Evolutionary conservation across 352 stramenopile species (phyloP), one percentile per base, ranked within the genome.

Genomic region (Globisporangium carolinianum): DNA sequence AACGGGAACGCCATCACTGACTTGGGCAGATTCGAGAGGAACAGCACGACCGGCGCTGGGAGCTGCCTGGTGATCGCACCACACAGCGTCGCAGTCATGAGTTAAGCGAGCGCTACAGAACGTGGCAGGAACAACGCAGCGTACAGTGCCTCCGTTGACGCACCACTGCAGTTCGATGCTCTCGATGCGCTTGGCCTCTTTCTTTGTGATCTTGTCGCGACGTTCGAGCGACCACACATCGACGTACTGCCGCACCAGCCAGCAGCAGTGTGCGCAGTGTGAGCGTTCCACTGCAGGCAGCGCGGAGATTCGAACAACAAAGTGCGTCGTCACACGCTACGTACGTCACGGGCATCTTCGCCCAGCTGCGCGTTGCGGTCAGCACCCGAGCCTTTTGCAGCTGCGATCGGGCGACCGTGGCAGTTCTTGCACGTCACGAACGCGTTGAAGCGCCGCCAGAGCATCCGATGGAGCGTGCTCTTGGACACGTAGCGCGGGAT

Each of bases 371-470:
- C 47, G 15, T 42, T 39, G 8, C 24, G 24, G 24, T 32, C 24
- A 32, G 24, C 24, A 32, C 11, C 53, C 8, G 11, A 41, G 32
- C 45, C 51, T 55, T 41, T 49, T 12, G 14, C 61, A 47, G 57
- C 72, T 43, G 66, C 52, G 24, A 87, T 61, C 0, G 79, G 79
- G 18, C 73, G 63, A 10, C 81, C 81, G 36, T 67, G 72, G 39
- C 81, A 91, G 57, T 88, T 88, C 36, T 81, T 85, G 62, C 81
- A 91, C 6, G 59, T 61, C 10, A 85, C 76, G 59, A 83, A 91
- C 5, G 79, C 81, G 43, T 83, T 77, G 64, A 91, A 89, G 6
- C 81, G 68, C 5, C 79, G 68, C 81, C 79, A 91, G 38, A 81
- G 73, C 57, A 82, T 73, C 6, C 70, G 70, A 47, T 78, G 71